Percentiles rank a stretch among this genome's conserved stretches.
Conservation (phyloP, 2,329 filamentous ascomycete species). For the Talaromyces sp. region DNA sequence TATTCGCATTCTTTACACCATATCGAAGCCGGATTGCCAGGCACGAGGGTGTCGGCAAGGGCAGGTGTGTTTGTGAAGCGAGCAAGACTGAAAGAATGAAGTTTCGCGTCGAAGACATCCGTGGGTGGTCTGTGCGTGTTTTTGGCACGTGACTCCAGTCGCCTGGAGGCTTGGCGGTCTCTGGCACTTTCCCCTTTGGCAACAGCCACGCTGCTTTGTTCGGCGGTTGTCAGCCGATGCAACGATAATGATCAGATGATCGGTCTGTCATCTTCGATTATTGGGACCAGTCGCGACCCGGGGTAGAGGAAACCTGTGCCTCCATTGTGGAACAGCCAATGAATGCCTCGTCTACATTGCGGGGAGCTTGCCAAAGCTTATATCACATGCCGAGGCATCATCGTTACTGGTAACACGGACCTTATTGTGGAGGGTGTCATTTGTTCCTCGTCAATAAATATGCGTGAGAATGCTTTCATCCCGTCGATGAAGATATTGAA, state of each 20-base stretch:
- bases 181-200: background rate
- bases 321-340: background rate
- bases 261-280: background rate
- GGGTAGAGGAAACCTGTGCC: background rate
- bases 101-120: background rate
- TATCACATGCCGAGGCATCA: constrained; percentile 10
- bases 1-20: constrained; percentile 12
- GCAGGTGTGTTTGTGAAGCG: background rate
- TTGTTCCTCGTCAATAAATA: background rate
- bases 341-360: background rate
- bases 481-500: background rate
- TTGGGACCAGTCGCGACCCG: background rate
- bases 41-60: constrained; percentile 2
- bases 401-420: background rate
- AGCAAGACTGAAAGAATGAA: background rate
- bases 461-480: background rate
- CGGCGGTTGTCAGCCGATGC: background rate
- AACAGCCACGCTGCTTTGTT: background rate
- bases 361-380: background rate
- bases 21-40: constrained; percentile 7
- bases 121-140: background rate
- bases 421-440: background rate
- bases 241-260: background rate
- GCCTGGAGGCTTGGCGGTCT: background rate
- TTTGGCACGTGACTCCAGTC: background rate